A percentile compares a stretch with the other conserved stretches of the same genome.
phyloP scores from a whole-genome alignment of 2,329 filamentous ascomycete species.

The Monilinia fructigena region DNA sequence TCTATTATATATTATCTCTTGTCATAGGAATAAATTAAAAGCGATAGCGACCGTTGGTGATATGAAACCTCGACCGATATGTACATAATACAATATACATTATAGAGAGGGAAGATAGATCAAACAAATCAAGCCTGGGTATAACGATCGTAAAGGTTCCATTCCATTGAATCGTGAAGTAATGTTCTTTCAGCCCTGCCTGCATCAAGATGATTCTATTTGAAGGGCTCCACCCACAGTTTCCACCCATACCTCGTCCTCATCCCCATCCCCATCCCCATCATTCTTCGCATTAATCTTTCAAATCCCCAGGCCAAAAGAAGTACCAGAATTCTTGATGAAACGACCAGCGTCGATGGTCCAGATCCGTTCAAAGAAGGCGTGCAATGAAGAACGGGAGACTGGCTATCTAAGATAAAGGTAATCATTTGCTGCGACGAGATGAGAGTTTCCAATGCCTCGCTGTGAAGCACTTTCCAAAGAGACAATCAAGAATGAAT shows the following conservation, averaged over 20 bases:
- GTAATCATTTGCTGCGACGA: constrained; percentile 12
- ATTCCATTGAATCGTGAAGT: neutral
- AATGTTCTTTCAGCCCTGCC: neutral
- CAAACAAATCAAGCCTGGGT: neutral
- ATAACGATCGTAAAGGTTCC: constrained; percentile 2
- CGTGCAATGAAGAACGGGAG: neutral
- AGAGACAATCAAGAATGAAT: constrained; percentile 18
- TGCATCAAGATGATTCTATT: neutral
- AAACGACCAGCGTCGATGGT: constrained; percentile 25
- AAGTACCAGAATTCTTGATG: constrained; percentile 26
- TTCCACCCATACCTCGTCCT: constrained; percentile 7
- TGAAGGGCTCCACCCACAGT: neutral
- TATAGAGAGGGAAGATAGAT: neutral
- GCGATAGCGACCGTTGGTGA: neutral
- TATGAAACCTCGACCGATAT: neutral
- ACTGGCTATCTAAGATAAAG: neutral
- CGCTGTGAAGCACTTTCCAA: constrained; percentile 28
- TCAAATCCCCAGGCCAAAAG: constrained; percentile 27
- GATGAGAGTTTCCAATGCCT: constrained; percentile 2
- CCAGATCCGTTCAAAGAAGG: neutral
- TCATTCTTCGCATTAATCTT: constrained; percentile 20
- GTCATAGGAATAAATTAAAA: neutral
- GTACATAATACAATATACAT: too few species aligned
- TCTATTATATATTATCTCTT: constrained; percentile 9
- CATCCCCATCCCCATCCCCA: constrained; percentile 7